Evolutionary conservation across 129 eudicot genomes (phyloP).

Genomic region (Deinandra increscens): DNA sequence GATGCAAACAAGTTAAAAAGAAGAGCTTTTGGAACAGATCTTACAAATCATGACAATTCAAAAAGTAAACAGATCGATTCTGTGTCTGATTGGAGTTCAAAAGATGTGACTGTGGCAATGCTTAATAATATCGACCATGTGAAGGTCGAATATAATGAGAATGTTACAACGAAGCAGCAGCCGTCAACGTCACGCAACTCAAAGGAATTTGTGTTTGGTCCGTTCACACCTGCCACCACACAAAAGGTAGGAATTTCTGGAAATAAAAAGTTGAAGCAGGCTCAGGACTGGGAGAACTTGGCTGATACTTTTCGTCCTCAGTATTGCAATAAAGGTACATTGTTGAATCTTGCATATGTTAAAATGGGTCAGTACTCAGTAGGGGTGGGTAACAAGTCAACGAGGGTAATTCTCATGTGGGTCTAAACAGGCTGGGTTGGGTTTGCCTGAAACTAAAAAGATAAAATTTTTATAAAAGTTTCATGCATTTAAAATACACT

Average conservation of each 20-base stretch:
- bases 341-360: neutral
- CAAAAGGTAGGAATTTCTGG: constrained; percentile 29
- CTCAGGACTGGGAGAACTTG: constrained; percentile 61
- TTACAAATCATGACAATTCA: constrained; percentile 41
- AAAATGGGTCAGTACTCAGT: neutral
- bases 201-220: constrained; percentile 71
- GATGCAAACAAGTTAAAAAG: constrained; percentile 38
- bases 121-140: constrained; percentile 22
- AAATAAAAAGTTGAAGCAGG: constrained; percentile 33
- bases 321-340: constrained; percentile 56
- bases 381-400: neutral
- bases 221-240: constrained; percentile 45
- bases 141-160: constrained; percentile 38
- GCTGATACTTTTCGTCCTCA: constrained; percentile 53
- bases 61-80: constrained; percentile 42
- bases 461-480: neutral
- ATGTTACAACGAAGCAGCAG: constrained; percentile 16
- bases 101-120: constrained; percentile 37
- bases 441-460: neutral
- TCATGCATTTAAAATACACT: neutral
- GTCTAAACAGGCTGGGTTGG: neutral
- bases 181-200: constrained; percentile 27
- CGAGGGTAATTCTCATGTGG: neutral
- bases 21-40: constrained; percentile 65
- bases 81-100: constrained; percentile 36